Base-by-base conservation (phyloP, 2,329 filamentous ascomycete species). In the Calycina herbarum region DNA sequence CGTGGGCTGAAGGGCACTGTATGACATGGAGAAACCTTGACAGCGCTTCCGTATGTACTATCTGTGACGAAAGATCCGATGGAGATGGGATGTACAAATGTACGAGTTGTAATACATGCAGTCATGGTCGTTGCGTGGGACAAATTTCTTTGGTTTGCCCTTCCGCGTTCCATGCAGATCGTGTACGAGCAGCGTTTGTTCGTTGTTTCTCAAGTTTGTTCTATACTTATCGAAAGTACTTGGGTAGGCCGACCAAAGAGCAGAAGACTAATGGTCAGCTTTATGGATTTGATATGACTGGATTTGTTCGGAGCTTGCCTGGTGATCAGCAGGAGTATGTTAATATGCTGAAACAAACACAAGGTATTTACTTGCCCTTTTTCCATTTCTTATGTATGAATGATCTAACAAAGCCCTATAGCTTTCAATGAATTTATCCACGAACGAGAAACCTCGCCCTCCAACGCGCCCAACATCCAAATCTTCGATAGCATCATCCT, bases 1-100 rank as follows among this genome's bases (percentile, higher is more conserved):
- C 92, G 59, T 95, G 92, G 92, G 89, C 93, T 1, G 92, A 95
- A 77, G 92, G 92, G 0, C 92, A 95, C 79, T 94, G 90, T 77
- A 86, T 95, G 78, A 85, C 88, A 66, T 90, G 86, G 82, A 82
- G 82, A 62, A 74, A 81, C 0, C 80, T 83, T 17, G 90, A 94
- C 71, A 79, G 79, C 15, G 81, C 82, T 48, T 86, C 85, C 0
- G 81, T 82, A 5, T 95, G 92, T 76, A 86, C 86, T 0, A 84
- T 94, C 59, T 95, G 92, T 74, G 90, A 93, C 57, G 92, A 94
- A 58, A 88, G 86, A 67, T 85, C 89, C 38, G 74, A 77, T 20
- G 71, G 70, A 1, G 91, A 94, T 61, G 91, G 90, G 7, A 85
- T 92, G 61, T 95, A 92, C 78, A 86, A 86, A 71, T 95, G 92